Conservation (phyloP, 2,329 filamentous ascomycete genomes). For the Colletotrichum gigasporum region DNA sequence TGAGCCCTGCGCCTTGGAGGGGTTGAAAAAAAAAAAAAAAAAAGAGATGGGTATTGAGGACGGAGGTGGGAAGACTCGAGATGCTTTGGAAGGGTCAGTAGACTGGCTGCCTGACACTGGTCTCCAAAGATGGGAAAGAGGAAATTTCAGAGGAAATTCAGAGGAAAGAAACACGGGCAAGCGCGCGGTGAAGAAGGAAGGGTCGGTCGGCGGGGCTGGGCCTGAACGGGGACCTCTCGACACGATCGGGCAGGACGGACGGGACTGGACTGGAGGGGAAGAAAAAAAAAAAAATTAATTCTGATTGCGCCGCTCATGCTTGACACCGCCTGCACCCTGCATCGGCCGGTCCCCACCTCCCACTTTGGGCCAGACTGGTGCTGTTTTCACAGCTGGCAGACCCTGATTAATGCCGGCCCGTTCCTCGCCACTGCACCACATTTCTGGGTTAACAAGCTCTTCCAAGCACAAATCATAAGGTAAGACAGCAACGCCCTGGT, state of each 20-base stretch:
- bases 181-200: slow-evolving; percentile 28
- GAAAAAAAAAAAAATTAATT: slow-evolving; percentile 12
- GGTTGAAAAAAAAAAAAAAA: not conserved
- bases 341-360: slow-evolving; percentile 2
- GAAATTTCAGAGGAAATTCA: slow-evolving; percentile 22
- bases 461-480: not conserved
- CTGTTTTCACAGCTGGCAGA: slow-evolving; percentile 19
- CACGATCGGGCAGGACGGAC: slow-evolving; percentile 29
- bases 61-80: not conserved
- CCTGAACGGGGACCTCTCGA: slow-evolving; percentile 18
- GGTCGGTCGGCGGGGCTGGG: slow-evolving; percentile 18
- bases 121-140: slow-evolving; percentile 1
- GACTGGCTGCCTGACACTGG: not conserved
- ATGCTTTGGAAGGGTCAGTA: not conserved
- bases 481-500: not conserved
- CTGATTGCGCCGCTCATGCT: slow-evolving; percentile 28
- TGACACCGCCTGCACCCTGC: slow-evolving; percentile 32
- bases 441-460: not conserved
- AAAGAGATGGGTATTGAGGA: not conserved
- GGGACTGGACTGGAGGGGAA: slow-evolving; percentile 19
- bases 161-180: slow-evolving; percentile 17
- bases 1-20: not conserved
- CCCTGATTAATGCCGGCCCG: slow-evolving; percentile 27
- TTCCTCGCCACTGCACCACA: slow-evolving; percentile 1
- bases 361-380: slow-evolving; percentile 1